These are phyloP conservation scores for Penicillium nordicum DNA, from an alignment of 2,329 filamentous ascomycete species.

Conservation along the genomic window DNA sequence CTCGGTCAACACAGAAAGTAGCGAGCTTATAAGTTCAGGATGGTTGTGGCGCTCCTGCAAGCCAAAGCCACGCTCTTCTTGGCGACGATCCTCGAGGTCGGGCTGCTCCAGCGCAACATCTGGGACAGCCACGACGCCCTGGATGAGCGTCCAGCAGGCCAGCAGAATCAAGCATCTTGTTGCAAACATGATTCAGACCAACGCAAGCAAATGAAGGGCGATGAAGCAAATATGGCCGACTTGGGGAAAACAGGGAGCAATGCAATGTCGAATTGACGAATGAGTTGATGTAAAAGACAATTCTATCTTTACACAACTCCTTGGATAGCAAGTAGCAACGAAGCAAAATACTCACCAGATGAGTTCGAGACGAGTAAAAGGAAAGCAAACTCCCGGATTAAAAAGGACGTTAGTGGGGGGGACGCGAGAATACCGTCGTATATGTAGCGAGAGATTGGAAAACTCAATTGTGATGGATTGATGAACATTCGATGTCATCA, in stretches of 20 bases:
- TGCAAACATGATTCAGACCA: conserved; percentile 19
- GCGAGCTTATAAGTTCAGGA: not conserved
- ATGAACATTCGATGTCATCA: conserved; percentile 24
- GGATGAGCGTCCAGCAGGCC: conserved; percentile 17
- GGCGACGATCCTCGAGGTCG: not conserved
- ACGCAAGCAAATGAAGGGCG: not conserved
- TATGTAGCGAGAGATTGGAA: conserved; percentile 15
- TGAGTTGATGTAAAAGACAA: not conserved
- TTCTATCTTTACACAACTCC: not conserved
- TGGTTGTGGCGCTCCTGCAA: conserved; percentile 4
- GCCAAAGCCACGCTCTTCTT: not conserved
- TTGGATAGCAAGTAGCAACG: not conserved
- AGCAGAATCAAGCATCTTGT: conserved; percentile 16
- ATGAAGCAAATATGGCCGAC: not conserved
- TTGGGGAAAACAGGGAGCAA: not conserved
- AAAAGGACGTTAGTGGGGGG: not conserved
- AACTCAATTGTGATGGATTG: conserved; percentile 8
- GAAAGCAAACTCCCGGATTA: not conserved
- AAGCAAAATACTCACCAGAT: not conserved
- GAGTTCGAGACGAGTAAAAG: not conserved
- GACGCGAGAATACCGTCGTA: conserved; percentile 5
- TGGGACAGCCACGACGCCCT: conserved; percentile 8
- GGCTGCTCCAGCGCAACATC: conserved; percentile 3
- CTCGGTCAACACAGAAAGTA: conserved; percentile 9
- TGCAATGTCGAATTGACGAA: not conserved